These are phyloP conservation scores for Suhomyces kunorum DNA, from an alignment of 1,139 yeast species.

Conservation along the genomic window DNA sequence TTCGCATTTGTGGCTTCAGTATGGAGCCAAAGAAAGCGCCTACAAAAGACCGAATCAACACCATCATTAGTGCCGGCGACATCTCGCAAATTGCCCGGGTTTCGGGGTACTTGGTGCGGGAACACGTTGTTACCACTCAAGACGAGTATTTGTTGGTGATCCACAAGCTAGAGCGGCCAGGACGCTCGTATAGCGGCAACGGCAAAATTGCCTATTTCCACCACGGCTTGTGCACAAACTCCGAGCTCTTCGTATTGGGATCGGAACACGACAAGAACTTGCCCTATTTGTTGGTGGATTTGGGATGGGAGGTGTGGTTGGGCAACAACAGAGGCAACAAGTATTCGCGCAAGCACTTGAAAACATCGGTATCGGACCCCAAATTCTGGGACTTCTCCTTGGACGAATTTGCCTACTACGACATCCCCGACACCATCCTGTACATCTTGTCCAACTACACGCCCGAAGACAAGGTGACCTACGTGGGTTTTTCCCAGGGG, in stretches of 20 bases:
- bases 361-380: constrained; percentile 40
- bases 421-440: constrained; percentile 73
- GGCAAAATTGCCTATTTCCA: constrained; percentile 44
- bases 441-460: constrained; percentile 42
- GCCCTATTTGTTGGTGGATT: constrained; percentile 32
- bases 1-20: not conserved
- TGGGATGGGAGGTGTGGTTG: constrained; percentile 41
- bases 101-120: constrained; percentile 67
- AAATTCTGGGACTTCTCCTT: constrained; percentile 83
- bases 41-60: not conserved
- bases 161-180: constrained; percentile 32
- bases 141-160: constrained; percentile 45
- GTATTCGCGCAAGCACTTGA: constrained; percentile 41
- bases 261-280: constrained; percentile 32
- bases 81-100: constrained; percentile 65
- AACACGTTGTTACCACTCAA: constrained; percentile 62
- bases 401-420: constrained; percentile 82
- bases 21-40: not conserved
- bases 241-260: constrained; percentile 47
- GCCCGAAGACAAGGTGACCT: constrained; percentile 26
- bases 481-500: constrained; percentile 50
- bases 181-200: constrained; percentile 4
- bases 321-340: constrained; percentile 42
- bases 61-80: constrained; percentile 40
- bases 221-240: constrained; percentile 49